Evolutionary conservation across 1,284 basidiomycete species (phyloP).

Genomic region (Cerioporus squamosus): DNA sequence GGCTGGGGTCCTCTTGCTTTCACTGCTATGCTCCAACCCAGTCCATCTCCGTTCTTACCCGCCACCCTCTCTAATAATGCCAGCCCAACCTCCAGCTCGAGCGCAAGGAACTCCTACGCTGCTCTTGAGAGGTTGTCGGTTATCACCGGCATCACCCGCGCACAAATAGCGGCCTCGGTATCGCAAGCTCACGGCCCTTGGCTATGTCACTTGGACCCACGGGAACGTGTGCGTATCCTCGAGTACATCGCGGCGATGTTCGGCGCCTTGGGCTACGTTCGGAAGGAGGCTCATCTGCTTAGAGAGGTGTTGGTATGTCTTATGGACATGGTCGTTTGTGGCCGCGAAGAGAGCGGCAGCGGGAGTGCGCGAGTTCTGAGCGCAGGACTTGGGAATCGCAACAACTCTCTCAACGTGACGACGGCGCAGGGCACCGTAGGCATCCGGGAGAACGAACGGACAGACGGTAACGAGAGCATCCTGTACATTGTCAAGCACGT

Average conservation of each 20-base stretch:
- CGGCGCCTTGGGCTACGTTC: slow-evolving; percentile 75
- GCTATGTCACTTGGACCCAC: slow-evolving; percentile 78
- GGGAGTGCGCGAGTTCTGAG: slow-evolving; percentile 42
- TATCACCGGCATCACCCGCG: slow-evolving; percentile 71
- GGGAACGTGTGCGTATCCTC: slow-evolving; percentile 74
- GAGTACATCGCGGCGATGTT: slow-evolving; percentile 77
- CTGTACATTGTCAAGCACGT: slow-evolving; percentile 74
- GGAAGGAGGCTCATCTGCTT: slow-evolving; percentile 87
- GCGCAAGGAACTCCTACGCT: slow-evolving; percentile 41
- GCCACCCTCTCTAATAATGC: slow-evolving; percentile 48
- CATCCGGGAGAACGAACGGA: slow-evolving; percentile 70
- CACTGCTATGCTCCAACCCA: slow-evolving; percentile 72
- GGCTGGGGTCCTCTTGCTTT: slow-evolving; percentile 87
- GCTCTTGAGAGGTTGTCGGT: slow-evolving; percentile 64
- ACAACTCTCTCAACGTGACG: slow-evolving; percentile 31
- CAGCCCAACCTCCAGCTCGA: slow-evolving; percentile 9
- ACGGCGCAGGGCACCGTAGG: slow-evolving; percentile 59
- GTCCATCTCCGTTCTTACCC: slow-evolving; percentile 56
- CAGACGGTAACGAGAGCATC: slow-evolving; percentile 81
- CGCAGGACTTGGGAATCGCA: slow-evolving; percentile 51
- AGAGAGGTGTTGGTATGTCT: slow-evolving; percentile 82
- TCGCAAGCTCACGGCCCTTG: slow-evolving; percentile 82
- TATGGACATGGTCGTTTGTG: slow-evolving; percentile 80
- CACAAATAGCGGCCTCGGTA: slow-evolving; percentile 65
- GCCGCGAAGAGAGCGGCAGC: slow-evolving; percentile 59